These are phyloP conservation scores for Boletus speciosus DNA, from an alignment of 768 basidiomycete species.

Conservation along the genomic window DNA sequence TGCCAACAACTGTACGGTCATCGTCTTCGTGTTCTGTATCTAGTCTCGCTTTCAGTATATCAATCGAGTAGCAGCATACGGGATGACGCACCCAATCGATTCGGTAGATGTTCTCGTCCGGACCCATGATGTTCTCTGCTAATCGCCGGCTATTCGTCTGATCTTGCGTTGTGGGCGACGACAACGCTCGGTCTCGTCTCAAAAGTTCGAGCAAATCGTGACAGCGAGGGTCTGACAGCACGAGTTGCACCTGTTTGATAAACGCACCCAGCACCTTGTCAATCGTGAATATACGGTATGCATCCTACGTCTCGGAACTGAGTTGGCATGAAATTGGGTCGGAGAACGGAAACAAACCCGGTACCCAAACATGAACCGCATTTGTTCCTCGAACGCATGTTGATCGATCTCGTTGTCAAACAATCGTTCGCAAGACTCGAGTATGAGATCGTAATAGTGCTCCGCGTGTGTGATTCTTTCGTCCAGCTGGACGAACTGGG, in stretches of 20 bases:
- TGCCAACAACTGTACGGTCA: conserved; percentile 73
- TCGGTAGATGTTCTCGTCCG: conserved; percentile 76
- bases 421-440: conserved; percentile 84
- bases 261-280: conserved; percentile 87
- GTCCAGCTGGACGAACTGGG: conserved; percentile 28
- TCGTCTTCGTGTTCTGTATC: conserved; percentile 62
- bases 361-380: conserved; percentile 83
- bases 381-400: conserved; percentile 82
- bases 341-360: conserved; percentile 43
- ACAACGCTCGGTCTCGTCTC: conserved; percentile 61
- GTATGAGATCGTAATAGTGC: conserved; percentile 77
- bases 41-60: conserved; percentile 25
- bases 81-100: conserved; percentile 67
- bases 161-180: conserved; percentile 64
- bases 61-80: not conserved
- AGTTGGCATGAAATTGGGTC: not conserved
- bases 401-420: conserved; percentile 94
- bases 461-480: conserved; percentile 45
- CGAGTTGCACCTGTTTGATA: conserved; percentile 85
- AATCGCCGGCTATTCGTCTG: conserved; percentile 62
- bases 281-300: conserved; percentile 88
- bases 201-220: conserved; percentile 70
- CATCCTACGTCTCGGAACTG: conserved; percentile 43
- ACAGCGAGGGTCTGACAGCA: conserved; percentile 65
- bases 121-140: conserved; percentile 67